Conservation (phyloP, 257 asterid genomes). For the Solanum gracilifrons region DNA sequence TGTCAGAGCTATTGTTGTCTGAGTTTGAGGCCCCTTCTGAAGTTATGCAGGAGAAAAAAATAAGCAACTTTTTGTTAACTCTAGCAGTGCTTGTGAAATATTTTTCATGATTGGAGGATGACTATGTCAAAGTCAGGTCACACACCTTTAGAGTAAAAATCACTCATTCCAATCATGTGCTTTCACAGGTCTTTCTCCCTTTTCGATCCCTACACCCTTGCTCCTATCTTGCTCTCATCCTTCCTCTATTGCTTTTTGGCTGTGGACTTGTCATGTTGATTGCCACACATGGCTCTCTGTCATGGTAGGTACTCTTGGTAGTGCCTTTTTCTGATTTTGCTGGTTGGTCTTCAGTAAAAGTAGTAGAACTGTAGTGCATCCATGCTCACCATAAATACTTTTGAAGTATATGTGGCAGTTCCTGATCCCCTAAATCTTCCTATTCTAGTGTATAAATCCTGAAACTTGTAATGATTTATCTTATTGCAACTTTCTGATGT, state of each 20-base stretch:
- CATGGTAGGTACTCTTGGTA: background rate
- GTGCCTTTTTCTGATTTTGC: background rate
- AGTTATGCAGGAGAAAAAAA: background rate
- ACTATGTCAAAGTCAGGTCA: background rate
- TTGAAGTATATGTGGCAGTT: background rate
- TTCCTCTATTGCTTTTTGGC: background rate
- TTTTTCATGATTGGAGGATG: conserved; percentile 1
- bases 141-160: background rate
- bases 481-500: background rate
- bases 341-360: background rate
- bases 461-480: background rate
- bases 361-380: background rate
- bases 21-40: background rate
- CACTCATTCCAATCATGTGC: background rate
- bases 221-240: background rate
- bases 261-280: background rate
- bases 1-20: background rate
- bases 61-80: background rate
- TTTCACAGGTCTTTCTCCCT: background rate
- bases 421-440: background rate
- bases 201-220: background rate
- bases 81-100: background rate
- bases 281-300: background rate
- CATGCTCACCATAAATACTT: background rate
- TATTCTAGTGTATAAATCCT: background rate